Evolutionary conservation across 2,329 filamentous ascomycete genomes (phyloP), one percentile per base, ranked within the genome.

Genomic region (Cordyceps cicadae): DNA sequence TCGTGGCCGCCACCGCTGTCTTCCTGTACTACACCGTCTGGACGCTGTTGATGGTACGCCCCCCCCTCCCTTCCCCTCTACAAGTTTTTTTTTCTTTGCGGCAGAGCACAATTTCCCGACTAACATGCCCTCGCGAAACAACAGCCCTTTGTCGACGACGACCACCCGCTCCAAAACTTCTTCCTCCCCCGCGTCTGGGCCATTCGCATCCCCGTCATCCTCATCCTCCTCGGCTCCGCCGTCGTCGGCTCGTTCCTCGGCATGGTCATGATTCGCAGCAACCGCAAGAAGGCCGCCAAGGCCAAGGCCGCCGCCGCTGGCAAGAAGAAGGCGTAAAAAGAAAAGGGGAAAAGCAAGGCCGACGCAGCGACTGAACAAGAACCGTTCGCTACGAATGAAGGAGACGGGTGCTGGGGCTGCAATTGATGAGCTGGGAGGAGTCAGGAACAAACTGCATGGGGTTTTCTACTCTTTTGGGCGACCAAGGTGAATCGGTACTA

Each of bases 141-240:
- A 29, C 26, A 29, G 94, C 94, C 94, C 73, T 99, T 99, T 75
- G 94, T 99, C 76, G 94, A 99, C 76, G 85, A 89, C 62, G 90
- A 91, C 73, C 94, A 99, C 76, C 87, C 91, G 61, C 87, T 97
- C 62, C 94, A 99, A 74, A 88, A 88, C 74, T 83, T 97, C 79
- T 99, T 99, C 80, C 94, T 91, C 64, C 93, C 93, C 52, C 92
- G 94, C 74, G 92, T 96, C 73, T 99, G 94, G 94, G 94, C 94
- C 63, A 96, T 99, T 73, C 92, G 94, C 74, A 94, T 99, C 71
- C 94, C 94, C 68, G 93, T 99, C 69, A 96, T 99, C 73, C 87
- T 99, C 67, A 88, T 97, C 65, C 86, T 99, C 52, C 82, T 99
- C 66, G 92, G 88, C 65, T 92, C 88, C 63, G 92, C 94, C 62